Base-by-base conservation (phyloP, 208 protist genomes). In the Trypanosoma grayi region DNA sequence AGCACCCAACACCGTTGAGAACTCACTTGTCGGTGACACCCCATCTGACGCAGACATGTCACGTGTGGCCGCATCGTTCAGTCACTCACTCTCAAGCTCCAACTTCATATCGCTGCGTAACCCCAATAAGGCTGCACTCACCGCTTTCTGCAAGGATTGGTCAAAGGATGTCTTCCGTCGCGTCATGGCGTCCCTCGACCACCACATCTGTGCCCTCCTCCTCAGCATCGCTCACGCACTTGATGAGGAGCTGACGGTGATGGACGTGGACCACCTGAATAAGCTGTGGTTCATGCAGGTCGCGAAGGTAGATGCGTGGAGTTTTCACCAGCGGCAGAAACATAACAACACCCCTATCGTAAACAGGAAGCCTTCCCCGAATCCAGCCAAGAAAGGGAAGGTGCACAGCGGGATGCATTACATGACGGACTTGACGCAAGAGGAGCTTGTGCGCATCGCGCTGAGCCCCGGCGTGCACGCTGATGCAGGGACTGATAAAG, bases 201-300 rank as follows among this genome's bases (percentile, higher is more conserved):
- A 87, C 37, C 51, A 64, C 10, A 54, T 87, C 8, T 92, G 85
- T 41, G 66, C 64, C 7, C 66, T 69, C 20, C 65, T 88, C 24
- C 70, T 92, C 10, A 70, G 64, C 27, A 62, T 85, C 18, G 72
- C 85, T 9, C 81, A 78, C 9, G 37, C 34, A 14, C 43, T 83
- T 2, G 75, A 76, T 24, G 37, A 68, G 58, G 63, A 77, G n/a
- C 48, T 92, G 10, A 75, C 44, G 24, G 79, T 84, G 11, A 67
- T 78, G 41, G 82, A 85, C 54, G 75, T 92, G 13, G 85, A 89
- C 56, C 65, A 48, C 11, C 70, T 92, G 4, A 85, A 82, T 52
- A 70, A 77, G n/a, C 50, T 78, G 18, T 92, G 85, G 85, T 56
- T 92, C 58, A 61, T 63, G 47, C 75, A 78, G 34, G 51, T 83